Conservation (phyloP, 257 asterid species). For the Leptodermis oblonga region DNA sequence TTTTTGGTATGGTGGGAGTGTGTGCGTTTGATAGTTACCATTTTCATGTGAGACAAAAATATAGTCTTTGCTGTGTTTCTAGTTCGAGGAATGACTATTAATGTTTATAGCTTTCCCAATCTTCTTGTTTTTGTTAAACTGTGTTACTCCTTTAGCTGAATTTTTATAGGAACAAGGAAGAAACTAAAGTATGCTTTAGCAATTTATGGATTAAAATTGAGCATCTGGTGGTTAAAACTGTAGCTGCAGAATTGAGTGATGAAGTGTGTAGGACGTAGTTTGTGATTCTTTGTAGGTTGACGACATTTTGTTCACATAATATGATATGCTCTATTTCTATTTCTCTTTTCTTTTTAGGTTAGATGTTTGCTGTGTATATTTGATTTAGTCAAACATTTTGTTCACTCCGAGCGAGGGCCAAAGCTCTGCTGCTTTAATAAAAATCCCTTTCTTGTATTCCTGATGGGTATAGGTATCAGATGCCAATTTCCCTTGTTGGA, state of each 20-base stretch:
- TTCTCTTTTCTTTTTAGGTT: background rate
- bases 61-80: background rate
- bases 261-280: background rate
- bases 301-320: background rate
- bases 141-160: background rate
- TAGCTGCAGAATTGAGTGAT: background rate
- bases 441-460: background rate
- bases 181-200: background rate
- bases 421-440: slow-evolving; percentile 5
- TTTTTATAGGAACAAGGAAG: background rate
- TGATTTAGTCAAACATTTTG: background rate
- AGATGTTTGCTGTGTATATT: background rate
- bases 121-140: background rate
- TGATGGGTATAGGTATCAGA: slow-evolving; percentile 73
- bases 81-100: background rate
- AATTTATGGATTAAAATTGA: background rate
- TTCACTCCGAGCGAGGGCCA: too few species aligned
- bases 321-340: background rate
- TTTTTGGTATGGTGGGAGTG: too few species aligned
- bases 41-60: background rate
- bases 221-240: background rate
- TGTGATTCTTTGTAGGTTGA: background rate
- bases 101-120: background rate
- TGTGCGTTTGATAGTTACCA: background rate
- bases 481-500: slow-evolving; percentile 79